phyloP scores from a whole-genome alignment of 106 monocot genomes.

The Allium fistulosum region DNA sequence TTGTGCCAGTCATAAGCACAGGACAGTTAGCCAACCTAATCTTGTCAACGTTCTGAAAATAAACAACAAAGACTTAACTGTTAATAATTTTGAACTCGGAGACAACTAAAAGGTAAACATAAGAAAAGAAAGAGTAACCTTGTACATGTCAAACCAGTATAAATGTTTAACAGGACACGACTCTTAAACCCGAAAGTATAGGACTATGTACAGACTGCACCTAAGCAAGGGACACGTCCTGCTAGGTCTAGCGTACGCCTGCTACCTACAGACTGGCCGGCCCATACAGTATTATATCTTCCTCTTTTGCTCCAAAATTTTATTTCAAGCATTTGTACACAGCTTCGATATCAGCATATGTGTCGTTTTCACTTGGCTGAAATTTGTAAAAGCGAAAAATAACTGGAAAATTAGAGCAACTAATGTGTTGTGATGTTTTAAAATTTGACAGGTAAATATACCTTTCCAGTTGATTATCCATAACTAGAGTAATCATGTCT shows the following conservation, averaged over 20 bases:
- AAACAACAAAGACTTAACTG: neutral
- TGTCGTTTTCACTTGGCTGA: slow-evolving; percentile 27
- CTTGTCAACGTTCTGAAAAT: slow-evolving; percentile 12
- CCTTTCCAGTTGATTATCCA: neutral
- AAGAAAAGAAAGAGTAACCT: slow-evolving; percentile 8
- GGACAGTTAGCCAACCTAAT: slow-evolving; percentile 11
- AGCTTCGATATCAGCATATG: slow-evolving; percentile 32
- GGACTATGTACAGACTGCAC: slow-evolving; percentile 20
- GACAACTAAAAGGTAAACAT: neutral
- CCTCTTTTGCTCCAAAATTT: slow-evolving; percentile 22
- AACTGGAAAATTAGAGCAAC: neutral
- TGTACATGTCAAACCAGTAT: slow-evolving; percentile 30
- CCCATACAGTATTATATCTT: slow-evolving; percentile 17
- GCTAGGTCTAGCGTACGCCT: slow-evolving; percentile 19
- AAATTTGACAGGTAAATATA: neutral
- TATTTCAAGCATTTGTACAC: slow-evolving; percentile 21
- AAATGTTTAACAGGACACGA: slow-evolving; percentile 23
- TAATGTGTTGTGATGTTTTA: neutral
- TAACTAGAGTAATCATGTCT: neutral
- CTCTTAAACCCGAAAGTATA: slow-evolving; percentile 25
- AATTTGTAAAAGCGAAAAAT: slow-evolving; percentile 2
- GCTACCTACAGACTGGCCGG: slow-evolving; percentile 23
- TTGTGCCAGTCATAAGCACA: slow-evolving; percentile 11
- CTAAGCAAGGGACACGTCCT: slow-evolving; percentile 9
- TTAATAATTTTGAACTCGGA: neutral